These are phyloP conservation scores for Ganoderma leucocontextum DNA, from an alignment of 1,284 basidiomycete genomes.

Conservation along the genomic window DNA sequence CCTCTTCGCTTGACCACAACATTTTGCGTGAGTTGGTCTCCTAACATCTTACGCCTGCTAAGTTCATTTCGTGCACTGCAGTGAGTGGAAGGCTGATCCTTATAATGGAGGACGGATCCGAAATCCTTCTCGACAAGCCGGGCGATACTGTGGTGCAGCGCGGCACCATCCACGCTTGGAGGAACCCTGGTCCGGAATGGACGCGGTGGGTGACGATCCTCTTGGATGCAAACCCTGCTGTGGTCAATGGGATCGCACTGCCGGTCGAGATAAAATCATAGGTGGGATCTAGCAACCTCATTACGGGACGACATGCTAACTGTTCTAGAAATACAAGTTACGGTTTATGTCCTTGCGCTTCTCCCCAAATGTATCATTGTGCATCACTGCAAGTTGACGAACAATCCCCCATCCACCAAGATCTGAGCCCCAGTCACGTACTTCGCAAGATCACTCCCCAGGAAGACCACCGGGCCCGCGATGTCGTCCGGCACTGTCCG, in stretches of 20 bases:
- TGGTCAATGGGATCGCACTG: slow-evolving; percentile 54
- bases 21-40: slow-evolving; percentile 54
- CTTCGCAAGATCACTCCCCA: slow-evolving; percentile 77
- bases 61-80: slow-evolving; percentile 34
- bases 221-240: slow-evolving; percentile 61
- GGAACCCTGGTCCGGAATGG: slow-evolving; percentile 61
- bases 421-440: slow-evolving; percentile 79
- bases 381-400: slow-evolving; percentile 79
- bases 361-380: background rate
- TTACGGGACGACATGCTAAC: background rate
- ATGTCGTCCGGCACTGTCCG: slow-evolving; percentile 72
- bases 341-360: background rate
- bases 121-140: slow-evolving; percentile 60
- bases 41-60: no score
- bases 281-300: background rate
- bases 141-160: slow-evolving; percentile 67
- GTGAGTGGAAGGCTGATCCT: slow-evolving; percentile 63
- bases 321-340: background rate
- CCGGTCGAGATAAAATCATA: slow-evolving; percentile 37
- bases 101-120: slow-evolving; percentile 63
- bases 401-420: slow-evolving; percentile 81
- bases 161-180: slow-evolving; percentile 69
- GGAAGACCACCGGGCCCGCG: slow-evolving; percentile 80
- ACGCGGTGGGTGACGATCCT: slow-evolving; percentile 62
- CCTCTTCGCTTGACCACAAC: slow-evolving; percentile 68